Percentiles rank a stretch among this genome's conserved stretches.
Conservation (phyloP, 2,329 filamentous ascomycete genomes). For the Fusarium sublunatum region DNA sequence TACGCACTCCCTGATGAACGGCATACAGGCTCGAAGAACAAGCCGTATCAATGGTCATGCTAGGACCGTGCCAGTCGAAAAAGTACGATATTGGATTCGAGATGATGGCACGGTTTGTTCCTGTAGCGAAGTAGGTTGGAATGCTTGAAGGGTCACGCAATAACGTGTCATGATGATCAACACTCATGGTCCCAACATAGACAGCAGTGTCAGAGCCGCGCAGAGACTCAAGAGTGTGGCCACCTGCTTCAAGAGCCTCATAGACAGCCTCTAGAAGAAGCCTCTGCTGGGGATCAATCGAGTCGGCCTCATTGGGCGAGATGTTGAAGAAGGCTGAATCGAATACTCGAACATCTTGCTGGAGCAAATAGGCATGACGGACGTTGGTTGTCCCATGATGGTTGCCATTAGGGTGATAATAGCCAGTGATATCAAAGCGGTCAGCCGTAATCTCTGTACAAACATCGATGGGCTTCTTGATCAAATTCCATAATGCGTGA, state of each 20-base stretch:
- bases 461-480: constrained; percentile 2
- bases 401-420: constrained; percentile 8
- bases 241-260: constrained; percentile 12
- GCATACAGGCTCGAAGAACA: constrained; percentile 21
- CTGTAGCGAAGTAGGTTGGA: constrained; percentile 17
- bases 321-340: constrained; percentile 23
- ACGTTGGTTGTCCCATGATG: constrained; percentile 7
- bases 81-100: constrained; percentile 25
- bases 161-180: constrained; percentile 9
- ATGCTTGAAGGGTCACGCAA: constrained; percentile 3
- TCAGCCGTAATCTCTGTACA: constrained; percentile 1
- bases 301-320: constrained; percentile 3
- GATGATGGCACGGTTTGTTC: constrained; percentile 25
- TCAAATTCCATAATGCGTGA: constrained; percentile 21
- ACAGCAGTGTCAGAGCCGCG: constrained; percentile 24
- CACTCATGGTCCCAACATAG: constrained; percentile 5
- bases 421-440: constrained; percentile 1
- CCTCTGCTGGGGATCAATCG: constrained; percentile 24
- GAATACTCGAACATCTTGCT: constrained; percentile 14
- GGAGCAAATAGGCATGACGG: constrained; percentile 7
- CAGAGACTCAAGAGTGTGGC: constrained; percentile 6
- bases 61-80: constrained; percentile 23
- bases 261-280: constrained; percentile 22
- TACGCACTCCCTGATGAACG: constrained; percentile 19
- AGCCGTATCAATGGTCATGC: constrained; percentile 26